Conservation (phyloP, 805 yeast species). For the Isabelozyma gotoi region DNA sequence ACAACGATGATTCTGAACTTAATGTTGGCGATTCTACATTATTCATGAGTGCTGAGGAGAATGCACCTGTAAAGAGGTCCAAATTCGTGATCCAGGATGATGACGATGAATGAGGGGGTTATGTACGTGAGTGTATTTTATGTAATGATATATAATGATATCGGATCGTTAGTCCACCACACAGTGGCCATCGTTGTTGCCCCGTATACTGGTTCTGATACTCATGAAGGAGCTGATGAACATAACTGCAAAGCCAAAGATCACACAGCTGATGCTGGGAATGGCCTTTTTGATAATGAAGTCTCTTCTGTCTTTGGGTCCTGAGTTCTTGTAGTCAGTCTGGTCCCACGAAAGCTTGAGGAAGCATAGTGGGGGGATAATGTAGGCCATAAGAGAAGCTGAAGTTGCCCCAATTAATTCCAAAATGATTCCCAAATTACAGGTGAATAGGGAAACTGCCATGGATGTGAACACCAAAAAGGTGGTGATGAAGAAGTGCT, state of each 20-base stretch:
- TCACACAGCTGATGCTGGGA: slow-evolving; percentile 60
- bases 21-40: slow-evolving; percentile 1
- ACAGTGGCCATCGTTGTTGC: slow-evolving; percentile 51
- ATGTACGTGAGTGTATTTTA: neutral
- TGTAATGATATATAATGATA: neutral
- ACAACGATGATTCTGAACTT: slow-evolving; percentile 1
- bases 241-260: slow-evolving; percentile 78
- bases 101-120: slow-evolving; percentile 18
- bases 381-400: slow-evolving; percentile 90
- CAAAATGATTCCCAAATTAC: slow-evolving; percentile 84
- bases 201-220: slow-evolving; percentile 42
- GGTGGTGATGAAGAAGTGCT: slow-evolving; percentile 67
- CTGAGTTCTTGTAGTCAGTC: slow-evolving; percentile 29
- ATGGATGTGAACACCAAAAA: slow-evolving; percentile 65
- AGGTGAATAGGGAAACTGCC: slow-evolving; percentile 74
- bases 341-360: slow-evolving; percentile 56
- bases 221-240: slow-evolving; percentile 78
- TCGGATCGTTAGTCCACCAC: slow-evolving; percentile 25
- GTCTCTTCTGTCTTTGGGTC: slow-evolving; percentile 18
- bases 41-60: slow-evolving; percentile 11
- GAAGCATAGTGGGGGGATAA: slow-evolving; percentile 84
- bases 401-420: slow-evolving; percentile 92
- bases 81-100: slow-evolving; percentile 24
- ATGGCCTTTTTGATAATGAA: slow-evolving; percentile 43
- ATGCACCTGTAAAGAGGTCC: slow-evolving; percentile 16